These are phyloP conservation scores for Trichophyton equinum DNA, from an alignment of 2,329 filamentous ascomycete genomes.

Conservation along the genomic window DNA sequence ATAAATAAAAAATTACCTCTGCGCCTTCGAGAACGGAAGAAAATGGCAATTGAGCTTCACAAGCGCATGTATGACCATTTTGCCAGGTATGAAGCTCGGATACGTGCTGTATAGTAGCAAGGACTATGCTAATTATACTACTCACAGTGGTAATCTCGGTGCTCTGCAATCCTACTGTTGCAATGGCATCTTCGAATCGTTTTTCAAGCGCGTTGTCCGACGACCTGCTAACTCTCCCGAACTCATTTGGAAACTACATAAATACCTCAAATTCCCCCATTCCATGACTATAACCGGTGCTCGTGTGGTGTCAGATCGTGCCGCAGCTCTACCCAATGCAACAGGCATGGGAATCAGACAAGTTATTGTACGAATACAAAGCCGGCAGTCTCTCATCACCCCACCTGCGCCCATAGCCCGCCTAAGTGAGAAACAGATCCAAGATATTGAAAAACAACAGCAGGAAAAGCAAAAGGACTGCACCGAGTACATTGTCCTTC, in stretches of 20 bases:
- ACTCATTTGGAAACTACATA: constrained; percentile 27
- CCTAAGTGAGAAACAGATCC: constrained; percentile 2
- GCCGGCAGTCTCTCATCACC: constrained; percentile 26
- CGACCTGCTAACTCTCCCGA: constrained; percentile 21
- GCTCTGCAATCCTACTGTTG: constrained; percentile 28
- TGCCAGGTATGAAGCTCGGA: constrained; percentile 26
- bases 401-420: constrained; percentile 6
- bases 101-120: not conserved
- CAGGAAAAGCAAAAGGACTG: constrained; percentile 31
- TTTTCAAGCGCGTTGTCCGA: constrained; percentile 23
- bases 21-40: constrained; percentile 24
- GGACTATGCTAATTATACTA: not conserved
- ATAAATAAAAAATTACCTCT: constrained; percentile 24
- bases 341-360: constrained; percentile 29
- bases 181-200: constrained; percentile 25
- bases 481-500: constrained; percentile 41
- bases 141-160: constrained; percentile 25
- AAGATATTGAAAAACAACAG: constrained; percentile 8
- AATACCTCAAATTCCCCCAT: constrained; percentile 24
- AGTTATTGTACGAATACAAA: constrained; percentile 29
- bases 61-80: constrained; percentile 36
- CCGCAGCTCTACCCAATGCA: constrained; percentile 29
- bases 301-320: constrained; percentile 32
- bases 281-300: constrained; percentile 26
- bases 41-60: constrained; percentile 32